Evolutionary conservation across 768 basidiomycete genomes (phyloP), one percentile per base, ranked within the genome.

Genomic region (Leucosporidium creatinivorum): DNA sequence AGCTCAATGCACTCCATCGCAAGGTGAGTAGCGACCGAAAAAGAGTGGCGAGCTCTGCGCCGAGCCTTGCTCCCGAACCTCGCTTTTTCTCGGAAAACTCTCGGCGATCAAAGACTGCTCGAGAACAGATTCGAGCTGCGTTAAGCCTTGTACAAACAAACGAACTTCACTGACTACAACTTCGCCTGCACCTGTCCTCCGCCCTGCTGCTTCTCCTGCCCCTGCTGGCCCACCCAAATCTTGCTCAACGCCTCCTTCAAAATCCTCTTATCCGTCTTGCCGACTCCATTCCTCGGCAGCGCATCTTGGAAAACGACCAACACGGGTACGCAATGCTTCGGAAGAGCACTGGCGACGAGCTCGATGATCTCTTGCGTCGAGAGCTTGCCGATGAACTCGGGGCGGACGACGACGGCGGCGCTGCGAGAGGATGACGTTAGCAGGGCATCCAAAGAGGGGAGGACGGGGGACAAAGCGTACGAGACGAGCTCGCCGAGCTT

Each of bases 261-360:
- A 4, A 61, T 50, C 21, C 36, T 64, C 62, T 75, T 75, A 19
- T 71, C 19, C 31, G 74, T 64, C 62, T 75, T 75, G 12, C 75
- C 75, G 33, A 69, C 69, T 30, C 69, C 67, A 54, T 74, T 74
- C 51, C 66, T 48, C 18, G 65, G 62, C 58, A 67, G 13, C 15
- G 44, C 26, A 5, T 65, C 55, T 9, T 44, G 3, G 57, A 74
- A 56, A 13, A 73, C 19, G 51, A 75, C 39, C 39, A 75, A 39
- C 7, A 73, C 69, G 1, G 75, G 75, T 17, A 72, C 48, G 31
- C 58, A 62, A 57, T 74, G 73, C 31, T 52, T 54, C 15, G 72
- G 71, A 1, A 75, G 50, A 4, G 33, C 52, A 12, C 58, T 47
- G 7, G 62, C 66, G 52, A 59, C 61, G 49, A 63, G 58, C 3